phyloP scores from a whole-genome alignment of 805 yeast species.

The Spencermartinsiella europaea region DNA sequence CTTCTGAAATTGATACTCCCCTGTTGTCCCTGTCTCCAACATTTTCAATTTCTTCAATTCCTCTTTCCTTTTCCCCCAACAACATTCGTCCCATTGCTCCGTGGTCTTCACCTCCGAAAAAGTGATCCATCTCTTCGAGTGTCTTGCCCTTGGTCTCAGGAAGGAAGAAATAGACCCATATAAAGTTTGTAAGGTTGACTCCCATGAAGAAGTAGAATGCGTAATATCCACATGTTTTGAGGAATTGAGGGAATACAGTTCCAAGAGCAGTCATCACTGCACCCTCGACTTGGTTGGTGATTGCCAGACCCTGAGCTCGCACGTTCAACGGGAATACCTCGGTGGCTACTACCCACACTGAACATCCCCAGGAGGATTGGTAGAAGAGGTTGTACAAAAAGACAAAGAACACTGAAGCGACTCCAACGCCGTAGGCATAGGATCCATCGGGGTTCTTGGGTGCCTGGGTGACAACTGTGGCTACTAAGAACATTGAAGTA shows the following conservation, averaged over 20 bases:
- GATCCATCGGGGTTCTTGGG: too few relatives aligned
- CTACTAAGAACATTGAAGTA: too few relatives aligned
- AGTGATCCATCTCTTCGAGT: conserved; percentile 16
- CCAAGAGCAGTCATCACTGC: conserved; percentile 54
- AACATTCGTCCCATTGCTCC: too few relatives aligned
- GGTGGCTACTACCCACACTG: conserved; percentile 42
- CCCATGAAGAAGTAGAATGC: conserved; percentile 59
- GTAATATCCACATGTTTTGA: conserved; percentile 46
- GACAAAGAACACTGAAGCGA: conserved; percentile 4
- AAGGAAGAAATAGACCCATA: conserved; percentile 32
- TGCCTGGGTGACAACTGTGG: too few relatives aligned
- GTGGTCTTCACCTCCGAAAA: too few relatives aligned
- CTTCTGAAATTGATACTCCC: too few relatives aligned
- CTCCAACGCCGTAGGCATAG: too few relatives aligned
- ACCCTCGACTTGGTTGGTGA: too few relatives aligned
- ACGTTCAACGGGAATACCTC: conserved; percentile 42
- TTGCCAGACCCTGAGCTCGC: conserved; percentile 47
- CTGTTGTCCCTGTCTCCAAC: too few relatives aligned
- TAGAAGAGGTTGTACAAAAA: conserved; percentile 3
- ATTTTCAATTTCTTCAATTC: too few relatives aligned
- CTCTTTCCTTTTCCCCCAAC: too few relatives aligned
- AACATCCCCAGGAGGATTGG: conserved; percentile 58
- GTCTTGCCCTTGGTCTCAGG: conserved; percentile 15
- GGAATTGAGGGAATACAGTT: conserved; percentile 61
- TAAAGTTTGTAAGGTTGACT: conserved; percentile 54